Evolutionary conservation across 1,284 basidiomycete genomes (phyloP).

Genomic region (Trichosporon inkin): DNA sequence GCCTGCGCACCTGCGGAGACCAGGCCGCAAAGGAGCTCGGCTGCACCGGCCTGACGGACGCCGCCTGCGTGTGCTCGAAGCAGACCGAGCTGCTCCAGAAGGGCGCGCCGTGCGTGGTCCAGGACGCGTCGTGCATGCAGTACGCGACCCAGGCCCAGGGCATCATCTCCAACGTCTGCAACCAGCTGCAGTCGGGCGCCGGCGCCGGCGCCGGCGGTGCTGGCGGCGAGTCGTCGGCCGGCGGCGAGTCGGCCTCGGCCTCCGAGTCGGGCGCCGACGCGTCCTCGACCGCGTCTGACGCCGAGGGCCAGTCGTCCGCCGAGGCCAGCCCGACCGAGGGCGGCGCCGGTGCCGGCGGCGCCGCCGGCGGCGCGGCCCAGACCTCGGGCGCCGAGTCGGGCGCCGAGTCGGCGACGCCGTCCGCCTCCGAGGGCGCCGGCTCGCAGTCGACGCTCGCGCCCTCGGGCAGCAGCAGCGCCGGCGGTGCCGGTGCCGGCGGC

Average conservation of each 20-base stretch:
- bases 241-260: background rate
- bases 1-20: slow-evolving; percentile 9
- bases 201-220: background rate
- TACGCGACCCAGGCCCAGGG: slow-evolving; percentile 8
- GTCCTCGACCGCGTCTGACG: background rate
- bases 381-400: background rate
- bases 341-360: background rate
- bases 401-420: background rate
- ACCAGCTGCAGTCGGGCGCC: slow-evolving; percentile 5
- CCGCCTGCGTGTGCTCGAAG: slow-evolving; percentile 9
- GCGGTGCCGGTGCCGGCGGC: background rate
- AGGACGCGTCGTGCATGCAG: background rate
- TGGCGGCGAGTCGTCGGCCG: background rate
- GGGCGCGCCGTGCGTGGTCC: background rate
- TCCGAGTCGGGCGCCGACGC: slow-evolving; percentile 1
- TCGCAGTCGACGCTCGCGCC: background rate
- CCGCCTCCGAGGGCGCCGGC: background rate
- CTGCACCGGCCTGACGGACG: slow-evolving; percentile 7
- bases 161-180: background rate
- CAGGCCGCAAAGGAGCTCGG: slow-evolving; percentile 1
- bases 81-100: background rate
- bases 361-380: background rate
- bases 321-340: background rate
- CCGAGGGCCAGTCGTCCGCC: background rate
- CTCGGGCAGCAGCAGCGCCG: background rate